A percentile compares a stretch with the other conserved stretches of the same genome.
phyloP scores from a whole-genome alignment of 2,329 filamentous ascomycete species.

The Talaromyces rugulosus region DNA sequence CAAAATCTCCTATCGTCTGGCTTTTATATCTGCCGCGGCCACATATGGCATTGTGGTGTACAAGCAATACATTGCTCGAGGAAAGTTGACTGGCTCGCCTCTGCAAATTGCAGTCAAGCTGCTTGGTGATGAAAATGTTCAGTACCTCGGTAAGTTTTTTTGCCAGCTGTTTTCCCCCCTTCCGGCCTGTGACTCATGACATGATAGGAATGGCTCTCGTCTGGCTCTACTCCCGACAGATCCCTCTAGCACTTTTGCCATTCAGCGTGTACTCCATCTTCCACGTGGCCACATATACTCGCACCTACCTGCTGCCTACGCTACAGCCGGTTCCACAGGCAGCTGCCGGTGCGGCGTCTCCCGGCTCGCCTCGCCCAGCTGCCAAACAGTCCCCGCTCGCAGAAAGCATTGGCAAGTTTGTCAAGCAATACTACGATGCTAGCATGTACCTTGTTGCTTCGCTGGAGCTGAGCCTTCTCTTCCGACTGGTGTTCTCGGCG shows the following conservation, averaged over 20 bases:
- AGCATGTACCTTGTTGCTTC: constrained; percentile 90
- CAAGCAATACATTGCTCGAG: constrained; percentile 87
- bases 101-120: constrained; percentile 62
- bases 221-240: constrained; percentile 89
- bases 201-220: constrained; percentile 78
- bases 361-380: constrained; percentile 49
- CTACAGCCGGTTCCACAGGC: constrained; percentile 61
- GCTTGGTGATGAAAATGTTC: constrained; percentile 88
- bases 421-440: constrained; percentile 95
- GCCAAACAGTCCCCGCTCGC: constrained; percentile 58
- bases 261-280: constrained; percentile 98
- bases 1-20: constrained; percentile 78
- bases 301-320: constrained; percentile 87
- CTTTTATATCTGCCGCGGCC: constrained; percentile 81
- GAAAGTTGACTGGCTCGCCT: constrained; percentile 65
- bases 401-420: constrained; percentile 83
- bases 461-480: constrained; percentile 84
- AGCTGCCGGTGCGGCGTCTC: constrained; percentile 50
- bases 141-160: constrained; percentile 75
- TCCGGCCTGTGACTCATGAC: constrained; percentile 10
- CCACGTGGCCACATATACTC: constrained; percentile 95
- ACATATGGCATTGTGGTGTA: constrained; percentile 99
- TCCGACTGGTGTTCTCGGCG: constrained; percentile 74
- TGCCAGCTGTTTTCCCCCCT: neutral
- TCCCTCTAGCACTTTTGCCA: constrained; percentile 83